phyloP scores from a whole-genome alignment of 2,329 filamentous ascomycete species.

The Botrytis byssoidea region DNA sequence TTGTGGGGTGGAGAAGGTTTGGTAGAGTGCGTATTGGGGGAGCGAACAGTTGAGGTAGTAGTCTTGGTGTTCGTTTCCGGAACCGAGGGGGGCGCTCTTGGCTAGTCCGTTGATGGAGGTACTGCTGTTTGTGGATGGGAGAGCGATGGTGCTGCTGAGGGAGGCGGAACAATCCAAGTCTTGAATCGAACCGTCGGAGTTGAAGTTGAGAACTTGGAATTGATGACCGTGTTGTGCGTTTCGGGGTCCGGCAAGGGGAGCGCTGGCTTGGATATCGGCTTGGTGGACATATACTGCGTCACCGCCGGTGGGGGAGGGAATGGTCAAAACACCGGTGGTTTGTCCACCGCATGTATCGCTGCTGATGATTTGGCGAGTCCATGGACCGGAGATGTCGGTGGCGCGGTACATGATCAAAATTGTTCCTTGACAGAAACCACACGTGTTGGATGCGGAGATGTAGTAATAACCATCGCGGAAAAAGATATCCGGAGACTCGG shows the following conservation, averaged over 20 bases:
- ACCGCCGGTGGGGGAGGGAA: constrained; percentile 24
- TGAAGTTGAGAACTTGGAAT: constrained; percentile 18
- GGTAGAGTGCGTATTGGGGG: constrained; percentile 28
- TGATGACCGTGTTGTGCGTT: constrained; percentile 13
- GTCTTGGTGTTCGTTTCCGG: constrained; percentile 22
- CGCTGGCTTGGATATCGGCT: constrained; percentile 28
- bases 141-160: constrained; percentile 7
- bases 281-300: constrained; percentile 29
- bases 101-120: background rate
- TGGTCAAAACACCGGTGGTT: constrained; percentile 27
- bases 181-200: constrained; percentile 8
- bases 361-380: constrained; percentile 32
- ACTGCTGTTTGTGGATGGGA: background rate
- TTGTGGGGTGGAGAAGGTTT: constrained; percentile 28
- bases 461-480: constrained; percentile 32
- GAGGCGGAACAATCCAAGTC: background rate
- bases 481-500: constrained; percentile 33
- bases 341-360: constrained; percentile 33
- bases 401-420: constrained; percentile 30
- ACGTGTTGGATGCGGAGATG: constrained; percentile 32
- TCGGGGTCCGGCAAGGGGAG: constrained; percentile 26
- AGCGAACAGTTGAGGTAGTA: constrained; percentile 26
- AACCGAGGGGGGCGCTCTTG: constrained; percentile 18
- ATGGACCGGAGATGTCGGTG: constrained; percentile 27
- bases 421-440: constrained; percentile 33